Evolutionary conservation across 192 early-diverging fungal species (phyloP).

Genomic region (Paraglomus brasilianum): DNA sequence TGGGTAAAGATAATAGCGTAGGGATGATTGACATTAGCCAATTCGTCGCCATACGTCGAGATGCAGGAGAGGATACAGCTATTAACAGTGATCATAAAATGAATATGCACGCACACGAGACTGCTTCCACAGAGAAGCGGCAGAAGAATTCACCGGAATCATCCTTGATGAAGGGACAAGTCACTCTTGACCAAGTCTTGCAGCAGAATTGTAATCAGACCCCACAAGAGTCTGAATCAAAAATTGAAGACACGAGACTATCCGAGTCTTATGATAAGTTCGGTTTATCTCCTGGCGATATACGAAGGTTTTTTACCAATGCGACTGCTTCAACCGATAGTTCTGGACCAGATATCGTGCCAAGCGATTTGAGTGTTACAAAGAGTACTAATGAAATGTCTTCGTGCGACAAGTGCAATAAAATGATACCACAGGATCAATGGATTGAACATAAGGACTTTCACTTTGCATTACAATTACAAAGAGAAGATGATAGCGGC

Average conservation of each 20-base stretch:
- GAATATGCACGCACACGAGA: not conserved
- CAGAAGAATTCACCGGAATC: not conserved
- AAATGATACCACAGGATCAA: constrained; percentile 26
- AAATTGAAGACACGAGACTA: not conserved
- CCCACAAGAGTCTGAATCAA: not conserved
- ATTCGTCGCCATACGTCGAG: constrained; percentile 22
- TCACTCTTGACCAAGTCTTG: not conserved
- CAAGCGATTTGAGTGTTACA: not conserved
- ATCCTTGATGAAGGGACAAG: not conserved
- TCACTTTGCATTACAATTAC: constrained; percentile 53
- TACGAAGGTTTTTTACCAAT: constrained; percentile 13
- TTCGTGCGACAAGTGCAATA: constrained; percentile 33
- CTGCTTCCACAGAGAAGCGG: not conserved
- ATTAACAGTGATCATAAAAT: not conserved
- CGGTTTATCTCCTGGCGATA: constrained; percentile 25
- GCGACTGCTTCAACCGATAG: constrained; percentile 13
- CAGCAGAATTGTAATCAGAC: constrained; percentile 12
- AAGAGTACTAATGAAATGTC: constrained; percentile 14
- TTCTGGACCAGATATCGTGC: constrained; percentile 6
- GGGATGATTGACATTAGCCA: constrained; percentile 28
- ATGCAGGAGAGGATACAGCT: not conserved
- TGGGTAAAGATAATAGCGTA: constrained; percentile 18
- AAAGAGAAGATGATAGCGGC: constrained; percentile 27
- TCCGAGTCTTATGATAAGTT: constrained; percentile 1
- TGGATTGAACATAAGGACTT: constrained; percentile 53